Conservation (phyloP, 2,329 filamentous ascomycete species). For the Ascochyta lentis region DNA sequence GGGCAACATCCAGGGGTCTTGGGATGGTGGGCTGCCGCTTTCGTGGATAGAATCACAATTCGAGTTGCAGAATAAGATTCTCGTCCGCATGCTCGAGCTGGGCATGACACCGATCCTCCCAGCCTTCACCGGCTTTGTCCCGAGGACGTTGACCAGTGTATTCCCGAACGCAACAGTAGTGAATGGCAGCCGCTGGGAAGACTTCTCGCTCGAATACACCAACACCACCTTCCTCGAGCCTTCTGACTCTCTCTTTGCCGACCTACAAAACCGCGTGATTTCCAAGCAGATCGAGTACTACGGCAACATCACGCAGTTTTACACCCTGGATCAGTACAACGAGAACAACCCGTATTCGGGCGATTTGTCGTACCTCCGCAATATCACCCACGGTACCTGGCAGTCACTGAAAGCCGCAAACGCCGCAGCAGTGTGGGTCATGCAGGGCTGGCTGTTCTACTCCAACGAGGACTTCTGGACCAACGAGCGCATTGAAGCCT, state of each 20-base stretch:
- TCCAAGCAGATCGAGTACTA: conserved; percentile 55
- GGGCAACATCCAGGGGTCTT: conserved; percentile 61
- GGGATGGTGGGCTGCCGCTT: conserved; percentile 54
- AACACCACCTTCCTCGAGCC: conserved; percentile 59
- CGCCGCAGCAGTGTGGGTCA: conserved; percentile 58
- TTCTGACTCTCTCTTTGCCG: conserved; percentile 52
- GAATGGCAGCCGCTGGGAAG: conserved; percentile 54
- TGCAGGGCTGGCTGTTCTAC: conserved; percentile 62
- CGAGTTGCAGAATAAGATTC: conserved; percentile 57
- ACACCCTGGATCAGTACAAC: conserved; percentile 62
- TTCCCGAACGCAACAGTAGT: conserved; percentile 54
- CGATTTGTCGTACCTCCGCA: conserved; percentile 53
- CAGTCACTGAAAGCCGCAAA: conserved; percentile 57
- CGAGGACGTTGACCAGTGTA: conserved; percentile 50
- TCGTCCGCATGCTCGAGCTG: conserved; percentile 59
- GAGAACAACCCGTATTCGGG: conserved; percentile 59
- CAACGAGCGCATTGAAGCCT: conserved; percentile 56
- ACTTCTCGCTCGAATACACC: conserved; percentile 52
- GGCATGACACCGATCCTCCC: conserved; percentile 62
- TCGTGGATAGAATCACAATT: conserved; percentile 59
- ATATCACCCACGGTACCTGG: conserved; percentile 55
- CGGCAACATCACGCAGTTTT: conserved; percentile 58
- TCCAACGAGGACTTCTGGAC: conserved; percentile 55
- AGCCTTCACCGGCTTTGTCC: conserved; percentile 60
- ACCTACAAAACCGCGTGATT: conserved; percentile 57